Conservation (phyloP, 1,139 yeast genomes). For the Yamadazyma dendronema region DNA sequence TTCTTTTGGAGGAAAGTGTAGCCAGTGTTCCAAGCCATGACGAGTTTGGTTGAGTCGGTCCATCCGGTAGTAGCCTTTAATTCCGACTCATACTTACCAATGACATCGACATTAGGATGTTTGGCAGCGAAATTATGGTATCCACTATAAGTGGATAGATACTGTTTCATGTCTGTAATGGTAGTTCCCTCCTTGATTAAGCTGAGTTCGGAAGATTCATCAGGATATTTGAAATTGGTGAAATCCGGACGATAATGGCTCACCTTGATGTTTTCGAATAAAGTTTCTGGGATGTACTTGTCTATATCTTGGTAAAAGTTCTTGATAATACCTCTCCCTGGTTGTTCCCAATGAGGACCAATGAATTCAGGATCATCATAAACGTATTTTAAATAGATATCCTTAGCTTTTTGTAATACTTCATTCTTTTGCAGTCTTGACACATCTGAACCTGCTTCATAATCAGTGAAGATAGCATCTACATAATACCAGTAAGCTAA, state of each 20-base stretch:
- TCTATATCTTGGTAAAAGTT: conserved; percentile 29
- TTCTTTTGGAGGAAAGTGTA: conserved; percentile 24
- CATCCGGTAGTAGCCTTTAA: conserved; percentile 20
- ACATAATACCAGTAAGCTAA: conserved; percentile 46
- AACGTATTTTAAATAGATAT: conserved; percentile 31
- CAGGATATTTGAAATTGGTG: conserved; percentile 15
- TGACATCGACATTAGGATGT: conserved; percentile 24
- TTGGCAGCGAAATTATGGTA: conserved; percentile 33
- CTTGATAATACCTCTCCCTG: conserved; percentile 38
- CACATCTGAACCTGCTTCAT: conserved; percentile 13
- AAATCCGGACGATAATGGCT: conserved; percentile 25
- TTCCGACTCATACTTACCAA: conserved; percentile 23
- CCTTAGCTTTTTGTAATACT: conserved; percentile 21
- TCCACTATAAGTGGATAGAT: conserved; percentile 39
- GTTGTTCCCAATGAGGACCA: conserved; percentile 48
- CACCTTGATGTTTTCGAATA: conserved; percentile 27
- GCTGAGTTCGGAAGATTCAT: conserved; percentile 21
- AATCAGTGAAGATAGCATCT: conserved; percentile 38
- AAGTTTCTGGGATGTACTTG: conserved; percentile 28
- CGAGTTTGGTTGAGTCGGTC: conserved; percentile 24
- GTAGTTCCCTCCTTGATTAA: conserved; percentile 22
- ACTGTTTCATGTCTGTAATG: conserved; percentile 27
- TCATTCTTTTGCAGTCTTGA: conserved; percentile 14
- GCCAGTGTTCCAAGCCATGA: conserved; percentile 41
- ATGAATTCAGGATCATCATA: conserved; percentile 35